Percentiles rank a stretch among this genome's conserved stretches.
These are phyloP conservation scores for Termitomyces bulborhizus DNA, from an alignment of 768 basidiomycete genomes.

Conservation along the genomic window DNA sequence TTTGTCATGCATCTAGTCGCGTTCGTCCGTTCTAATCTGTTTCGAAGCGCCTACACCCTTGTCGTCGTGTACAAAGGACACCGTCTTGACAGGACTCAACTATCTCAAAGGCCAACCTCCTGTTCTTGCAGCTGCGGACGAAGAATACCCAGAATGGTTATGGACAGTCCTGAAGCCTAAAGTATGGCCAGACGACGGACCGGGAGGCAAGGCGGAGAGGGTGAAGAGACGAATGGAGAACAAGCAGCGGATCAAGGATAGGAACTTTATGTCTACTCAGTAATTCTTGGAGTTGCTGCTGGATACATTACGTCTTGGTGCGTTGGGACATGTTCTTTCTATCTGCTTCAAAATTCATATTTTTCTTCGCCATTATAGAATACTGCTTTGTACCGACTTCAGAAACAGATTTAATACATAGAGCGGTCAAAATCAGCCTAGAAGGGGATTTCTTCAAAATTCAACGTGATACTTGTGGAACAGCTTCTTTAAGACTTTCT, in stretches of 20 bases:
- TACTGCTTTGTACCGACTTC: not conserved
- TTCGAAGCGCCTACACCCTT: constrained; percentile 20
- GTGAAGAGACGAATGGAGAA: constrained; percentile 53
- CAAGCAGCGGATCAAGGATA: constrained; percentile 67
- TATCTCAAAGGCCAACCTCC: constrained; percentile 80
- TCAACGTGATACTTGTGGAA: too few species aligned
- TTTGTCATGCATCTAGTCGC: not conserved
- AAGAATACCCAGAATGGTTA: constrained; percentile 85
- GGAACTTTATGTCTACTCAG: constrained; percentile 84
- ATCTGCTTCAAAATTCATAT: not conserved
- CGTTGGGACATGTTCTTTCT: not conserved
- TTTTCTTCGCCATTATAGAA: not conserved
- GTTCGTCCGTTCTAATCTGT: not conserved
- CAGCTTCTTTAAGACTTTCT: too few species aligned
- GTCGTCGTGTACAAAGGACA: constrained; percentile 70
- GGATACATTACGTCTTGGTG: constrained; percentile 6
- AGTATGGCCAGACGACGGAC: constrained; percentile 62
- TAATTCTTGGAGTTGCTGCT: constrained; percentile 23
- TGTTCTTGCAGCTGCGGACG: constrained; percentile 71
- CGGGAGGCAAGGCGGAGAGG: constrained; percentile 62
- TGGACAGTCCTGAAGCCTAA: constrained; percentile 71
- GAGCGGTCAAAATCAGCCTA: too few species aligned
- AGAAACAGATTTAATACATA: too few species aligned
- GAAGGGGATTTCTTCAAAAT: too few species aligned
- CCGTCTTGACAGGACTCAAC: constrained; percentile 72